These are phyloP conservation scores for Persicaria maculosa DNA, from an alignment of 148 eudicot species.

Conservation along the genomic window DNA sequence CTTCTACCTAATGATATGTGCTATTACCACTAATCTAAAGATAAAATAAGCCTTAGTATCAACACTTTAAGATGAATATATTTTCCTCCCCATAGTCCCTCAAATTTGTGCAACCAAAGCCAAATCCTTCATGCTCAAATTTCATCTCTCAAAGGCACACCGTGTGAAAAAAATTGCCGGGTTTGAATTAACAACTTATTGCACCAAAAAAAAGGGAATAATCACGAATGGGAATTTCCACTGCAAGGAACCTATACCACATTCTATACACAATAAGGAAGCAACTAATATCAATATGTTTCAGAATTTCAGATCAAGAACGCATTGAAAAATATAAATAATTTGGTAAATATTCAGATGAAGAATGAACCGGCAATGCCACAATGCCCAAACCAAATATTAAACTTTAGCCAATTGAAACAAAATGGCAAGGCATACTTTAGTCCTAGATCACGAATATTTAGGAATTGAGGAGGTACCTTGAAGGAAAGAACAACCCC, in stretches of 20 bases:
- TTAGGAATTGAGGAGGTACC: conserved; percentile 29
- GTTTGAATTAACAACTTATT: neutral
- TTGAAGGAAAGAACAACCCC: conserved; percentile 81
- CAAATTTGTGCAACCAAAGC: neutral
- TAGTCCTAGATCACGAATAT: neutral
- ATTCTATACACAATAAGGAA: neutral
- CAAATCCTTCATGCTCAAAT: neutral
- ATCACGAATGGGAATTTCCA: neutral
- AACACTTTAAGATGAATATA: neutral
- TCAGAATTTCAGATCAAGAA: neutral
- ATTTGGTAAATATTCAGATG: neutral
- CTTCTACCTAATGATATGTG: neutral
- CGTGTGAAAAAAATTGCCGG: neutral
- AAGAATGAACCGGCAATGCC: neutral
- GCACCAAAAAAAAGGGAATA: neutral
- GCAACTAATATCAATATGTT: neutral
- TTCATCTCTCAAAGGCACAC: neutral
- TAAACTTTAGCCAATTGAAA: neutral
- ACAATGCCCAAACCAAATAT: neutral
- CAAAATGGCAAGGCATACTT: neutral
- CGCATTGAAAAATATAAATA: neutral
- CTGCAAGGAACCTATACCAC: neutral
- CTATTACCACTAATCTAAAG: neutral
- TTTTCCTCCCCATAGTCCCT: neutral
- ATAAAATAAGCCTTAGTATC: neutral